A percentile compares a stretch with the other conserved stretches of the same genome.
Conservation (phyloP, 306 rosid genomes). For the Carpinus fangiana region DNA sequence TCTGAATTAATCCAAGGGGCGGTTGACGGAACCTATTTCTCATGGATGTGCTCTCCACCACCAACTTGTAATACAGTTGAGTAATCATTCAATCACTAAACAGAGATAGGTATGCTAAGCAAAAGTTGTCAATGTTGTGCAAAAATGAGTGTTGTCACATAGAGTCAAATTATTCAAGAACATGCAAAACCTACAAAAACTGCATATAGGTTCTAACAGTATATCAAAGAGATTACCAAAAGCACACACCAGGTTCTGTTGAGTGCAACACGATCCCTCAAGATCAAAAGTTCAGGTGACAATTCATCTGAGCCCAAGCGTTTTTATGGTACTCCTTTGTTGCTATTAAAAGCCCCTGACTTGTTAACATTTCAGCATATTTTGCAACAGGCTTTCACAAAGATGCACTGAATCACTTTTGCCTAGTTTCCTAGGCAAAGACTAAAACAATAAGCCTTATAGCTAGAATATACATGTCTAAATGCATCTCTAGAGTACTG, state of each 20-base stretch:
- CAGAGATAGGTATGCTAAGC: neutral
- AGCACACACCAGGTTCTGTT: slow-evolving; percentile 47
- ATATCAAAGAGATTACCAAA: slow-evolving; percentile 6
- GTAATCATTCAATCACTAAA: neutral
- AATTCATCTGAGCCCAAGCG: slow-evolving; percentile 85
- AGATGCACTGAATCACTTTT: slow-evolving; percentile 87
- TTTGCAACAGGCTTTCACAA: slow-evolving; percentile 96
- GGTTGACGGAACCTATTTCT: no score
- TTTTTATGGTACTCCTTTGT: slow-evolving; percentile 88
- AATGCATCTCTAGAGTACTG: slow-evolving; percentile 23
- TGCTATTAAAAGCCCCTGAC: slow-evolving; percentile 80
- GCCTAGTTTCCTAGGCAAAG: slow-evolving; percentile 84
- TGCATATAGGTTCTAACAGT: neutral
- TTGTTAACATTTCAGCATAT: slow-evolving; percentile 93
- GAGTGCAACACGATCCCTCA: slow-evolving; percentile 74
- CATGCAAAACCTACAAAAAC: neutral
- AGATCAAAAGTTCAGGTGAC: slow-evolving; percentile 76
- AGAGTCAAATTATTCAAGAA: neutral
- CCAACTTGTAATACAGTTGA: slow-evolving; percentile 1
- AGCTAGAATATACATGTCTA: slow-evolving; percentile 19
- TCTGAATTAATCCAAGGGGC: no score
- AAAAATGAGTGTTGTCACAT: neutral
- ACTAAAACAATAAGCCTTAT: slow-evolving; percentile 28
- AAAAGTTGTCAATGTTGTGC: neutral
- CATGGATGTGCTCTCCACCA: neutral